Evolutionary conservation across 2,329 filamentous ascomycete species (phyloP).

Genomic region (Samsoniella hepiali): DNA sequence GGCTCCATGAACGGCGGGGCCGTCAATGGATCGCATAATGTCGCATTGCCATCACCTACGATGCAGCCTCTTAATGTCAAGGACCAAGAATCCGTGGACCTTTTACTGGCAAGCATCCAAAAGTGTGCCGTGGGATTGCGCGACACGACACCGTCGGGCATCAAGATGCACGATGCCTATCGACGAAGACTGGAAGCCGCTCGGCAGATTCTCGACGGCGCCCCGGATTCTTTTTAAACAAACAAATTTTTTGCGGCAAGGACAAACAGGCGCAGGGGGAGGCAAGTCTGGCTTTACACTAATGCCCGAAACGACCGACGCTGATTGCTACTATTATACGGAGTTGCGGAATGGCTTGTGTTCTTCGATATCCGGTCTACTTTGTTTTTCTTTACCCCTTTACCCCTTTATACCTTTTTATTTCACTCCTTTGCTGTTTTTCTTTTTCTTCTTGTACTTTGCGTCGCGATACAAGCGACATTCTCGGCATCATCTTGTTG

Average conservation of each 20-base stretch:
- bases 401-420: conserved; percentile 12
- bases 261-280: conserved; percentile 8
- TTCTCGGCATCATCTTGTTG: conserved; percentile 7
- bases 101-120: conserved; percentile 57
- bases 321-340: conserved; percentile 13
- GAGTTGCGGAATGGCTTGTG: conserved; percentile 12
- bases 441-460: conserved; percentile 5
- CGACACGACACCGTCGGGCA: conserved; percentile 49
- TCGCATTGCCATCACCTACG: conserved; percentile 33
- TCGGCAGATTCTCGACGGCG: conserved; percentile 67
- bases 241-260: neutral
- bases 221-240: conserved; percentile 28
- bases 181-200: conserved; percentile 73
- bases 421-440: conserved; percentile 4
- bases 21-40: conserved; percentile 32
- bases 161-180: conserved; percentile 59
- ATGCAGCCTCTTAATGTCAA: conserved; percentile 50
- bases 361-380: conserved; percentile 14
- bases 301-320: conserved; percentile 15
- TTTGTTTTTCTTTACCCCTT: conserved; percentile 6
- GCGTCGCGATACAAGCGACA: neutral
- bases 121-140: conserved; percentile 58
- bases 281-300: neutral
- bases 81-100: conserved; percentile 58
- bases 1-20: neutral